phyloP scores from a whole-genome alignment of 495 filamentous ascomycete species.

The Tuber umbilicatum region DNA sequence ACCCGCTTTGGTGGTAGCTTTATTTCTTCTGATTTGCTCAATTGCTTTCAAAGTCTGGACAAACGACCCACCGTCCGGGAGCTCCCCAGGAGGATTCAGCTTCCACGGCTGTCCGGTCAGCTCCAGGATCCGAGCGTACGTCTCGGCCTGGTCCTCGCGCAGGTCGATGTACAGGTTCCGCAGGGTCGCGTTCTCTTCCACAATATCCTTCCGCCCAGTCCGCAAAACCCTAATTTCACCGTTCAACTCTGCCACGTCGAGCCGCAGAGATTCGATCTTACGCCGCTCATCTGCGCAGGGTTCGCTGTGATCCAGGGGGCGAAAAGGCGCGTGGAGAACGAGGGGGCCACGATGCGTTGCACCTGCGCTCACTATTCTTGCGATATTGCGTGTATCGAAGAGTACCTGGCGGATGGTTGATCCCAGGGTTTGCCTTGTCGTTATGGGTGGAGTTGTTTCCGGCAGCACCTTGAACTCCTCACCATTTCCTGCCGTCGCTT shows the following conservation, averaged over 20 bases:
- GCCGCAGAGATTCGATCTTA: not conserved
- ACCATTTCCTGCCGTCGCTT: not conserved
- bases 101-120: not conserved
- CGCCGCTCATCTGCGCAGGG: not conserved
- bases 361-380: not conserved
- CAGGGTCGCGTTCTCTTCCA: not conserved
- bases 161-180: not conserved
- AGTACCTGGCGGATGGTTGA: not conserved
- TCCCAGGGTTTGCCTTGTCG: not conserved
- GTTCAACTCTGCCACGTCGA: not conserved
- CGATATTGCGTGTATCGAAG: not conserved
- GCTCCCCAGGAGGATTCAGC: not conserved
- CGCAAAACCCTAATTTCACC: not conserved
- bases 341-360: not conserved
- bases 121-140: not conserved
- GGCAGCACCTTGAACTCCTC: not conserved
- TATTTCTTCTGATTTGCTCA: not conserved
- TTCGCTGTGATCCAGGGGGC: not conserved
- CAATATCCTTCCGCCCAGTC: not conserved
- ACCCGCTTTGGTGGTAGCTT: not conserved
- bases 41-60: not conserved
- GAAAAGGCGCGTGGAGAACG: not conserved
- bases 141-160: not conserved
- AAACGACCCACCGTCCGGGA: not conserved
- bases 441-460: not conserved